These are phyloP conservation scores for Melocanna baccifera DNA, from an alignment of 176 grass and related monocot species.

Conservation along the genomic window DNA sequence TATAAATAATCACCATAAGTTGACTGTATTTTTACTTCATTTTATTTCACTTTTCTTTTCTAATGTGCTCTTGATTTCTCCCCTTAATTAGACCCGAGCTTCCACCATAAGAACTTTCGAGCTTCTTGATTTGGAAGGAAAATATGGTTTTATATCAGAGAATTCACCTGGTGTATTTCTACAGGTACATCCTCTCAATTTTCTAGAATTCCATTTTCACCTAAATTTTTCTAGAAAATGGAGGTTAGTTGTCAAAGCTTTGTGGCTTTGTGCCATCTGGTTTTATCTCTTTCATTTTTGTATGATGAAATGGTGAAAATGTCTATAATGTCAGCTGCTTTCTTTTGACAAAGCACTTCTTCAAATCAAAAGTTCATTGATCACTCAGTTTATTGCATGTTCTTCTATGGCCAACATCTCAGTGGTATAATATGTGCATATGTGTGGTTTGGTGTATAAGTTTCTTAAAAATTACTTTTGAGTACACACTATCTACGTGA, in stretches of 20 bases:
- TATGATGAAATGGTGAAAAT: neutral
- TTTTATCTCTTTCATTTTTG: neutral
- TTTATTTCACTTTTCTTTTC: neutral
- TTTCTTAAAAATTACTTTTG: neutral
- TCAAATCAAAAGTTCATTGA: neutral
- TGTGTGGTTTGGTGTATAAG: neutral
- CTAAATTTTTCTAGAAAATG: slow-evolving; percentile 5
- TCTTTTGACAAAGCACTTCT: neutral
- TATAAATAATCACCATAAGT: neutral
- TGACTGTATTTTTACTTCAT: slow-evolving; percentile 1
- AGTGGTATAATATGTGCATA: neutral
- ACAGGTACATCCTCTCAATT: slow-evolving; percentile 50
- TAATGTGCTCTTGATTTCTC: slow-evolving; percentile 15
- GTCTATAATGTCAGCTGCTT: neutral
- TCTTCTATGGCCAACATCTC: neutral
- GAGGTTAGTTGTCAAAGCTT: slow-evolving; percentile 1
- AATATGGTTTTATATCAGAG: slow-evolving; percentile 52
- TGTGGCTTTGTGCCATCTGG: neutral
- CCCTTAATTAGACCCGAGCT: slow-evolving; percentile 46
- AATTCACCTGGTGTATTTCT: slow-evolving; percentile 84
- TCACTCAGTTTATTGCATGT: neutral
- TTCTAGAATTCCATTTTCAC: neutral
- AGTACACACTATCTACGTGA: neutral
- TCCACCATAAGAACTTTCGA: slow-evolving; percentile 65
- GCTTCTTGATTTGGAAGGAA: slow-evolving; percentile 58